Evolutionary conservation across 2,329 filamentous ascomycete species (phyloP).

Genomic region (Microsporum canis): DNA sequence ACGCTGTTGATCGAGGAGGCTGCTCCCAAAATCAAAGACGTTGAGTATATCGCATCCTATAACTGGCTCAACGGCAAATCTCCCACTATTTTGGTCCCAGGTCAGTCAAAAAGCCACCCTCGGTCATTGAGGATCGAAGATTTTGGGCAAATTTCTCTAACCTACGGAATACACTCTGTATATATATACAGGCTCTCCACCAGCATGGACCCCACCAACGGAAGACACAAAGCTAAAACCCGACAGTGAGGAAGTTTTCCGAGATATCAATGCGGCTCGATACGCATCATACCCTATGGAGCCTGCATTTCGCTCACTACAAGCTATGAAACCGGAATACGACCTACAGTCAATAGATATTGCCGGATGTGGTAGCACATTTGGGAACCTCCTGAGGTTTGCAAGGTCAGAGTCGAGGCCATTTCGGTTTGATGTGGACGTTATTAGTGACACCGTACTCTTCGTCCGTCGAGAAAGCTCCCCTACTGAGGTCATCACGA

Average conservation of each 20-base stretch:
- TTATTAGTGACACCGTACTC: conserved; percentile 48
- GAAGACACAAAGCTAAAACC: conserved; percentile 26
- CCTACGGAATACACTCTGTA: neutral
- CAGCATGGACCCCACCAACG: conserved; percentile 39
- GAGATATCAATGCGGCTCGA: conserved; percentile 32
- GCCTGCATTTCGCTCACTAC: conserved; percentile 35
- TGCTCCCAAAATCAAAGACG: conserved; percentile 27
- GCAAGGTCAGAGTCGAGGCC: conserved; percentile 6
- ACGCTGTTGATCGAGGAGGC: neutral
- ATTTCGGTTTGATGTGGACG: conserved; percentile 34
- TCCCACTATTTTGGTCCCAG: conserved; percentile 37
- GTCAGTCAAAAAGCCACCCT: conserved; percentile 20
- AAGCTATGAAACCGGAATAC: conserved; percentile 31
- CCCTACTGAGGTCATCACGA: conserved; percentile 45
- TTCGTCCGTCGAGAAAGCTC: conserved; percentile 52
- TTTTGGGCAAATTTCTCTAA: neutral
- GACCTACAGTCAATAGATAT: conserved; percentile 38
- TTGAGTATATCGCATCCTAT: conserved; percentile 40
- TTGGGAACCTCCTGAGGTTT: conserved; percentile 46
- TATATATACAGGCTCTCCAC: conserved; percentile 36
- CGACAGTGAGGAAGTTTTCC: conserved; percentile 38
- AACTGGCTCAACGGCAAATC: conserved; percentile 36
- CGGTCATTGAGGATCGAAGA: neutral
- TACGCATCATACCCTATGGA: conserved; percentile 33
- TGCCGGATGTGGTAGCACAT: conserved; percentile 49